Conservation (phyloP, 306 rosid genomes). For the Prosopis cineraria region DNA sequence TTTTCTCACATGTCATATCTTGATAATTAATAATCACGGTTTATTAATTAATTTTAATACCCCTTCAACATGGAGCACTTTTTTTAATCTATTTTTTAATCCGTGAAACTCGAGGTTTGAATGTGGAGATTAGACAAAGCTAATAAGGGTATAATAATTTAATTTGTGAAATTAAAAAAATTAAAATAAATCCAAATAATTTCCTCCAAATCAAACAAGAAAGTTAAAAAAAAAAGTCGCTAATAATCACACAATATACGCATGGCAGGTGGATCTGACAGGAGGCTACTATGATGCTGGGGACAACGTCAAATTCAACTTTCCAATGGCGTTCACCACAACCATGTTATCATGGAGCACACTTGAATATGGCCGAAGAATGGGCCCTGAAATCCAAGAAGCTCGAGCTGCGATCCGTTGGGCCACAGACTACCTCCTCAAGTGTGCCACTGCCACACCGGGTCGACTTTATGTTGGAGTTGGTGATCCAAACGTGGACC, state of each 20-base stretch:
- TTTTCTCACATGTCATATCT: not conserved
- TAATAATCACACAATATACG: too few species aligned
- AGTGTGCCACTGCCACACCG: conserved; percentile 74
- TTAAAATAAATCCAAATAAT: not conserved
- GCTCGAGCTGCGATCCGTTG: conserved; percentile 76
- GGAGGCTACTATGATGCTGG: conserved; percentile 98
- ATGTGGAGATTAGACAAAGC: too few species aligned
- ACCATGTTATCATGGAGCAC: conserved; percentile 91
- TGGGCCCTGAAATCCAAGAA: conserved; percentile 62
- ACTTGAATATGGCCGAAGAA: conserved; percentile 70
- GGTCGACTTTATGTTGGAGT: conserved; percentile 86
- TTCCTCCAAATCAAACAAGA: not conserved
- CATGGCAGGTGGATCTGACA: conserved; percentile 70
- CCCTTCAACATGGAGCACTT: too few species aligned
- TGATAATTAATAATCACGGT: not conserved
- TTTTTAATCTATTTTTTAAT: too few species aligned
- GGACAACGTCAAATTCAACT: conserved; percentile 88
- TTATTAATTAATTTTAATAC: too few species aligned
- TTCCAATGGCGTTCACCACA: conserved; percentile 93
- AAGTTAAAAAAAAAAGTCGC: not conserved
- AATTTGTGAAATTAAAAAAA: not conserved
- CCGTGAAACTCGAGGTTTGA: not conserved
- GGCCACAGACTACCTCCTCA: conserved; percentile 75
- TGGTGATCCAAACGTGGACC: conserved; percentile 84
- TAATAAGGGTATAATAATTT: too few species aligned